Base-by-base conservation (phyloP, 2,329 filamentous ascomycete genomes). In the Penicillium aurantiogriseum region DNA sequence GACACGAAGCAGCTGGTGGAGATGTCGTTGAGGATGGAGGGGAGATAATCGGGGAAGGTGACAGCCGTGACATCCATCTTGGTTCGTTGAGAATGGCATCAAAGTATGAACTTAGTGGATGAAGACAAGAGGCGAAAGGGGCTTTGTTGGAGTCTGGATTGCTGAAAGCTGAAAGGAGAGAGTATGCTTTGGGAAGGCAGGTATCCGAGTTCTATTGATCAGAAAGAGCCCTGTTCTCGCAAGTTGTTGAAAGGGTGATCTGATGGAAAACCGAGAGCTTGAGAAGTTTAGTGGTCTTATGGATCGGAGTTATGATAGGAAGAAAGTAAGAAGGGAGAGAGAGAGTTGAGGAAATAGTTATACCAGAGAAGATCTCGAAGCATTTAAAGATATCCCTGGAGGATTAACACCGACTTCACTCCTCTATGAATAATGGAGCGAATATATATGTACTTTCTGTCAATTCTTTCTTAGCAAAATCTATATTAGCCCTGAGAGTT, bases 1-100 rank as follows among this genome's bases (percentile, higher is more conserved):
- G 85, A 78, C 13, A 89, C 82, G 64, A 88, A 88, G 58, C 80
- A 79, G 35, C 85, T 81, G 54, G 81, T 77, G 27, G 83, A 80
- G 55, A 89, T 80, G 56, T 83, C 77, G 58, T 81, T 76, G 21
- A 89, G 72, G 36, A 89, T 80, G 39, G 78, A 77, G 3, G 86
- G 77, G 7, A 88, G 74, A 29, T 80, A 73, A 31, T 75, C 70
- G 29, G 75, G 72, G 67, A 85, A 86, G 47, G 79, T 76, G 57
- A 69, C 65, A 23, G 73, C 73, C 62, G 81, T 79, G 63, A 88
- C 73, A 53, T 88, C 85, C 85, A 88, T 88, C 15, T 47, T 57
- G 21, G 13, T n/a, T 40, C 10, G 29, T 3, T 29, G 15, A n/a
- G 17, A 31, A 25, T 5, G n/a, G 19, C 5, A 5, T 21, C 17